Percentiles rank a stretch among this genome's conserved stretches.
Conservation (phyloP, 306 rosid genomes). For the Prunus armeniaca region DNA sequence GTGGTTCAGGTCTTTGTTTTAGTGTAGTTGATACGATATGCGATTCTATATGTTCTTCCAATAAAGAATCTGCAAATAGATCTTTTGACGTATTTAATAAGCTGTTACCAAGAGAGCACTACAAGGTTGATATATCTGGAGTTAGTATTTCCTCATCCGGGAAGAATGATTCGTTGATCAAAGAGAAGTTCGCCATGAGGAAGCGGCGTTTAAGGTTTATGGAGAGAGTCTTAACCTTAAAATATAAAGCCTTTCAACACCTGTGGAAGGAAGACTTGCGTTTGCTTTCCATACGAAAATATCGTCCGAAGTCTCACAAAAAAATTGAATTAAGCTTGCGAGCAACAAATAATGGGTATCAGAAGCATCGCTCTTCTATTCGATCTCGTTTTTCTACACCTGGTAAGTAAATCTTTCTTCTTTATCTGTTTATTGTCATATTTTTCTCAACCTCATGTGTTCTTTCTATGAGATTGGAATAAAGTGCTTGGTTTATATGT, state of each 20-base stretch:
- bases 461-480: background rate
- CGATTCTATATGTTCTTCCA: slow-evolving; percentile 47
- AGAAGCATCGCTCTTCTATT: slow-evolving; percentile 75
- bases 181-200: slow-evolving; percentile 57
- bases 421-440: background rate
- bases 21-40: slow-evolving; percentile 28
- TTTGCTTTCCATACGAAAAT: slow-evolving; percentile 53
- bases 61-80: slow-evolving; percentile 54
- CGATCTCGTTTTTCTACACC: slow-evolving; percentile 67
- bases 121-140: slow-evolving; percentile 27
- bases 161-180: slow-evolving; percentile 25
- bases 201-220: slow-evolving; percentile 57
- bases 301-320: slow-evolving; percentile 69
- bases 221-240: slow-evolving; percentile 73
- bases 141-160: slow-evolving; percentile 23
- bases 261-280: slow-evolving; percentile 85
- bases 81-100: slow-evolving; percentile 47
- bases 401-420: slow-evolving; percentile 40
- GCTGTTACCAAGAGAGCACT: slow-evolving; percentile 39
- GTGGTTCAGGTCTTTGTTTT: slow-evolving; percentile 18
- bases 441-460: background rate
- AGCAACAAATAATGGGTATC: slow-evolving; percentile 40
- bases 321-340: slow-evolving; percentile 65
- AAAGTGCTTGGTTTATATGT: background rate
- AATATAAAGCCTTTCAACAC: slow-evolving; percentile 74